Conservation (phyloP, 139 green algal genomes). For the Auxenochlorella pyrenoidosa region DNA sequence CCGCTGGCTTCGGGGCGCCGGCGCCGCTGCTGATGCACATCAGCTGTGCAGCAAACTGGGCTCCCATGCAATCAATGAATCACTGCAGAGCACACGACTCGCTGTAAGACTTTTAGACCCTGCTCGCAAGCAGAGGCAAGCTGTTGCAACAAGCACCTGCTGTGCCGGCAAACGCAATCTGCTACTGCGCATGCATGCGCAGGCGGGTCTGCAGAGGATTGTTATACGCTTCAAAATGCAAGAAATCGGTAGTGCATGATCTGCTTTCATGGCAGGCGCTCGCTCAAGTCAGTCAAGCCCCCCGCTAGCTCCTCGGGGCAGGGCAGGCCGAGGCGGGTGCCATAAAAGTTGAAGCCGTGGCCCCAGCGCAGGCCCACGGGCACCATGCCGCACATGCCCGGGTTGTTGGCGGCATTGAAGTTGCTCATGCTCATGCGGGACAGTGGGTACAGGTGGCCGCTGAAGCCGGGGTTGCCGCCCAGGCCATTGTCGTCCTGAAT, state of each 20-base stretch:
- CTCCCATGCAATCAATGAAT: too few relatives aligned
- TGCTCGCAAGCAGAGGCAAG: too few relatives aligned
- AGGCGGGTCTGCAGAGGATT: too few relatives aligned
- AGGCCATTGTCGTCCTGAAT: neutral
- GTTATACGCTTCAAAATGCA: too few relatives aligned
- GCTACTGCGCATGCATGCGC: too few relatives aligned
- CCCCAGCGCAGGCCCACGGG: constrained; percentile 49
- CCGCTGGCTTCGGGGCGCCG: neutral
- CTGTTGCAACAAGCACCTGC: too few relatives aligned
- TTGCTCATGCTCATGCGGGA: constrained; percentile 29
- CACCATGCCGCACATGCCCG: constrained; percentile 56
- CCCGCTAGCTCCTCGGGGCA: constrained; percentile 46
- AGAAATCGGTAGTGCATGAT: too few relatives aligned
- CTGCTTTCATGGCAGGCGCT: neutral
- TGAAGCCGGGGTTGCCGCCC: constrained; percentile 7
- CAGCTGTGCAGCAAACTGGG: neutral
- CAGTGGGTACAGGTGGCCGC: constrained; percentile 50
- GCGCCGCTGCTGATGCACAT: too few relatives aligned
- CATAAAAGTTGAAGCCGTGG: constrained; percentile 54
- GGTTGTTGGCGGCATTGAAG: constrained; percentile 42
- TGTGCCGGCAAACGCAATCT: too few relatives aligned
- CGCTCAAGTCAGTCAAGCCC: constrained; percentile 27
- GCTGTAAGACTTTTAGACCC: too few relatives aligned
- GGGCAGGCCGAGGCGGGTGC: constrained; percentile 52
- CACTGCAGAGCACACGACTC: too few relatives aligned